Percentiles rank a stretch among this genome's conserved stretches.
Evolutionary conservation across 495 filamentous ascomycete species (phyloP).

Genomic region (Trichoderma virens): DNA sequence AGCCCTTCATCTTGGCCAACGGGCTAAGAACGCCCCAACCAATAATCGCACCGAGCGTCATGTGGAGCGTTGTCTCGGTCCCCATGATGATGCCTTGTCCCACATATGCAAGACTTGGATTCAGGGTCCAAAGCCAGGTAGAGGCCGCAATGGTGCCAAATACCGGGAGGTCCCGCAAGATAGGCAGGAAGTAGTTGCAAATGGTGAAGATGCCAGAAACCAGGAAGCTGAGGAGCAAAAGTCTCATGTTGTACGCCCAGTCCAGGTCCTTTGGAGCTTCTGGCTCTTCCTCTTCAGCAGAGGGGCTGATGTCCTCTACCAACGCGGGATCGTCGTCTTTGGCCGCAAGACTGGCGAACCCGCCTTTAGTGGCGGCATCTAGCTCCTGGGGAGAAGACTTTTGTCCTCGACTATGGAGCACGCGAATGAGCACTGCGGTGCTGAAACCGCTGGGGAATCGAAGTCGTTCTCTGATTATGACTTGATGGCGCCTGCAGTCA

Average conservation of each 20-base stretch:
- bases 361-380: slow-evolving; percentile 10
- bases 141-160: slow-evolving; percentile 67
- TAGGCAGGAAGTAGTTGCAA: slow-evolving; percentile 85
- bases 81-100: slow-evolving; percentile 87
- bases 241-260: slow-evolving; percentile 45
- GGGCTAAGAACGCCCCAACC: slow-evolving; percentile 92
- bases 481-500: slow-evolving; percentile 54
- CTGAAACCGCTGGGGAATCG: slow-evolving; percentile 94
- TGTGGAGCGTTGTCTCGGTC: slow-evolving; percentile 86
- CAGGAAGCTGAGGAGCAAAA: slow-evolving; percentile 45
- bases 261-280: slow-evolving; percentile 22
- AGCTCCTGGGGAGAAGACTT: slow-evolving; percentile 12
- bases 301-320: slow-evolving; percentile 10
- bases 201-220: slow-evolving; percentile 60
- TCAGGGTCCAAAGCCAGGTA: slow-evolving; percentile 92
- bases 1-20: slow-evolving; percentile 72
- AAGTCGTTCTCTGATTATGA: slow-evolving; percentile 84
- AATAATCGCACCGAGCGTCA: slow-evolving; percentile 84
- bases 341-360: slow-evolving; percentile 23
- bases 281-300: slow-evolving; percentile 11
- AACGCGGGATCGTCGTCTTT: slow-evolving; percentile 15
- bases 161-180: slow-evolving; percentile 75
- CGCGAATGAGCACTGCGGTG: slow-evolving; percentile 85
- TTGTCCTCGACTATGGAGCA: slow-evolving; percentile 60
- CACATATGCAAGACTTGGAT: slow-evolving; percentile 90